A percentile compares a stretch with the other conserved stretches of the same genome.
Evolutionary conservation across 2,329 filamentous ascomycete genomes (phyloP).

Genomic region (Pseudohalonectria lignicola): DNA sequence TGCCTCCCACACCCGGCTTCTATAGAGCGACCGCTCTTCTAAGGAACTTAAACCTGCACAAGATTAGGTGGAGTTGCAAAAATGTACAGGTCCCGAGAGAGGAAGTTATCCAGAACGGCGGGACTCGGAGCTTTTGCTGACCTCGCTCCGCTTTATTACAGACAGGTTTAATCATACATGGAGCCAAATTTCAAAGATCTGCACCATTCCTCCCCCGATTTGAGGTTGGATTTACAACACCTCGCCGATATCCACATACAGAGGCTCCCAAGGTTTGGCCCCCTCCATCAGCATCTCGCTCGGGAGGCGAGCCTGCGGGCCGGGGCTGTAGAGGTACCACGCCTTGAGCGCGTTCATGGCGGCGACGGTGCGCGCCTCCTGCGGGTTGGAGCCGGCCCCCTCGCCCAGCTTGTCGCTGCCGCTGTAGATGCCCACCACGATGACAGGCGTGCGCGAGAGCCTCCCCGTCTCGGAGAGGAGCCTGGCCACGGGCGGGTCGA

Average conservation of each 20-base stretch:
- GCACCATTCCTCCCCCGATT: too few relatives aligned
- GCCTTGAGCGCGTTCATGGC: constrained; percentile 78
- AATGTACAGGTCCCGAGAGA: too few relatives aligned
- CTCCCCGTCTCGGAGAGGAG: constrained; percentile 88
- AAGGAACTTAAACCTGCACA: too few relatives aligned
- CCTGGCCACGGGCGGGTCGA: constrained; percentile 76
- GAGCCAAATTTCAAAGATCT: too few relatives aligned
- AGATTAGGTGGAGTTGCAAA: too few relatives aligned
- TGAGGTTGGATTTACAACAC: too few relatives aligned
- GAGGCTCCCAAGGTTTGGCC: constrained; percentile 53
- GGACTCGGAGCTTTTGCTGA: too few relatives aligned
- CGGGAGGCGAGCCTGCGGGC: constrained; percentile 50
- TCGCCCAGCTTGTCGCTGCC: constrained; percentile 87
- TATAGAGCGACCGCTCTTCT: too few relatives aligned
- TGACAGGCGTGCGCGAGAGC: constrained; percentile 75
- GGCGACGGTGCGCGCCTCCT: constrained; percentile 68
- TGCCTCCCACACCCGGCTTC: too few relatives aligned
- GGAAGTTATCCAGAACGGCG: too few relatives aligned
- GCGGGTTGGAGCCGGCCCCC: constrained; percentile 67
- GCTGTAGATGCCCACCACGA: constrained; percentile 87
- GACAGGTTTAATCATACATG: too few relatives aligned
- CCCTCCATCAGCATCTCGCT: constrained; percentile 56
- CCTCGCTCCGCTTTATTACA: too few relatives aligned
- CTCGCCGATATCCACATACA: constrained; percentile 61
- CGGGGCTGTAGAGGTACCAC: constrained; percentile 93